Evolutionary conservation across 306 rosid genomes (phyloP).

Genomic region (Macrotyloma uniflorum): DNA sequence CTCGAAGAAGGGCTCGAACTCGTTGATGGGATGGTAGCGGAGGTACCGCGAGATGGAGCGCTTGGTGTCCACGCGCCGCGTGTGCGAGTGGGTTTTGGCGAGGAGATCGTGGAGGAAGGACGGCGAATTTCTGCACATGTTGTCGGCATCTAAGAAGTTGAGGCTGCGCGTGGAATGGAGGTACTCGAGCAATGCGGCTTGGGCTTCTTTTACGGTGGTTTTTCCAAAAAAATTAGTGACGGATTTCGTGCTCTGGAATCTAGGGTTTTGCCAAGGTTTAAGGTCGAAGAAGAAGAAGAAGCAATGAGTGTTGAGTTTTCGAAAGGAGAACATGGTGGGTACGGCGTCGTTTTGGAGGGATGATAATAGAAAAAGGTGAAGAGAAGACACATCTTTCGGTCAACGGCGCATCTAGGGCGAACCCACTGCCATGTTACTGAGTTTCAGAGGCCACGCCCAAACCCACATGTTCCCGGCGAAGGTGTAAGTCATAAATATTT

Average conservation of each 20-base stretch:
- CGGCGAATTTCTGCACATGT: constrained; percentile 75
- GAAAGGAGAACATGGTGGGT: constrained; percentile 49
- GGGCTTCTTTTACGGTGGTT: constrained; percentile 51
- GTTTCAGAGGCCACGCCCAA: not conserved
- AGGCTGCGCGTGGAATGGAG: constrained; percentile 70
- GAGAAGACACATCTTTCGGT: not conserved
- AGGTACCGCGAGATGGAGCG: constrained; percentile 52
- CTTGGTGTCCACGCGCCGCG: not conserved
- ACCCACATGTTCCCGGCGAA: not conserved
- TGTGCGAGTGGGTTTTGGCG: constrained; percentile 23
- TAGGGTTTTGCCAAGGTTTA: constrained; percentile 51
- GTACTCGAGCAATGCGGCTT: constrained; percentile 75
- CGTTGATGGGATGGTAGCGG: constrained; percentile 80
- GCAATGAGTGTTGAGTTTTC: constrained; percentile 14
- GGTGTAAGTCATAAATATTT: too few species aligned
- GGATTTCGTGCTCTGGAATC: constrained; percentile 40
- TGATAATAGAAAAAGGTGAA: too few species aligned
- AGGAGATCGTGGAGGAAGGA: constrained; percentile 60
- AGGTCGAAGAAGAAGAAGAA: not conserved
- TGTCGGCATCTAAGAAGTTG: constrained; percentile 74
- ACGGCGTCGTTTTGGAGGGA: not conserved
- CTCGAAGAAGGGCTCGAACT: constrained; percentile 88
- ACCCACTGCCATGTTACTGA: not conserved
- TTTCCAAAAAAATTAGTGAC: not conserved
- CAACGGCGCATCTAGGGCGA: not conserved